Evolutionary conservation across 306 rosid species (phyloP).

Genomic region (Quercus cerris): DNA sequence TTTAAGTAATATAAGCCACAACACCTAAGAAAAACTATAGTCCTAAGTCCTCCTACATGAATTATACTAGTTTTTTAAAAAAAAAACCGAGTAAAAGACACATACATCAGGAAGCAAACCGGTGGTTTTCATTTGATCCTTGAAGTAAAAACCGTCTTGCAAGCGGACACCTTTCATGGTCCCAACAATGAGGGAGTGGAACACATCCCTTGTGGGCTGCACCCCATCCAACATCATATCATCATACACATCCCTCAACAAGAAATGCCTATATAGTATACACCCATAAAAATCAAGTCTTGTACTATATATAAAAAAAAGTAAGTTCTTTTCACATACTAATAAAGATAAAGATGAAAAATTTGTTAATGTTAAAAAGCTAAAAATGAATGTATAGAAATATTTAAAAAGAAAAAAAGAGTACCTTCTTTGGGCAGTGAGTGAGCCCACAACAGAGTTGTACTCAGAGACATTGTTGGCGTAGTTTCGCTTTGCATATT

Average conservation of each 20-base stretch:
- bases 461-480: conserved; percentile 77
- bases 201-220: conserved; percentile 77
- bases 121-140: conserved; percentile 77
- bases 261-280: conserved; percentile 38
- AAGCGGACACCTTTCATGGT: conserved; percentile 72
- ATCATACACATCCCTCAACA: conserved; percentile 75
- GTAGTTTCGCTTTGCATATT: conserved; percentile 64
- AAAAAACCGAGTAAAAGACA: background rate
- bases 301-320: background rate
- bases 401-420: background rate
- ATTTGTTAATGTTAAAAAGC: too few species aligned
- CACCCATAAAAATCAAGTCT: background rate
- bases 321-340: background rate
- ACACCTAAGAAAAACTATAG: too few species aligned
- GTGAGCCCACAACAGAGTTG: conserved; percentile 66
- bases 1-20: too few species aligned
- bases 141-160: conserved; percentile 78
- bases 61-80: background rate
- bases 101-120: conserved; percentile 91
- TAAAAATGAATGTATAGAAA: background rate
- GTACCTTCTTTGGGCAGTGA: conserved; percentile 65
- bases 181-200: conserved; percentile 67
- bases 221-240: conserved; percentile 97
- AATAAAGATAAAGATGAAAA: background rate
- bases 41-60: background rate